Evolutionary conservation across 1,284 basidiomycete species (phyloP), one percentile per base, ranked within the genome.

Genomic region (Cutaneotrichosporon sp.): DNA sequence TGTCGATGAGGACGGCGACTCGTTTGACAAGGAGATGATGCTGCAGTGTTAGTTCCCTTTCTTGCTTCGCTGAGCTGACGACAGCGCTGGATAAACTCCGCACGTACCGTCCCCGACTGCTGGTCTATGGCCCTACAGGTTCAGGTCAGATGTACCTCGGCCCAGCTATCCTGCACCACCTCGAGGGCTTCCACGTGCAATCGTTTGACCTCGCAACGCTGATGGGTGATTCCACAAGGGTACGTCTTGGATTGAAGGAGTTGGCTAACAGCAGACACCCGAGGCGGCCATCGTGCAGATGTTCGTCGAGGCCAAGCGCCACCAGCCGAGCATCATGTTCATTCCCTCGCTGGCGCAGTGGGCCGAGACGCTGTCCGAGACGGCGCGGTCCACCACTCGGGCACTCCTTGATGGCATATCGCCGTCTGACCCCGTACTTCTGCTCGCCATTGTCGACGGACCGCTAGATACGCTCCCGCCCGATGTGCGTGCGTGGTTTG

Each of bases 221-320:
- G 41, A 80, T 98, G 76, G 83, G 89, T 46, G 94, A 98, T 73
- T 90, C 92, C 0, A 85, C 89, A 0, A 78, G 91, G 65, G 90
- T 92, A 60, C 66, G 77, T 50, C 8, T 36, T 21, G 13, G 13
- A 2, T 18, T 21, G 21, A n/a, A n/a, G 41, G 8, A n/a, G 33
- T 22, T 45, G 3, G 15, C 33, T n/a, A 36, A 40, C 22, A 15
- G 4, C 59, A 92, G 88, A 91, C 91, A 4, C 78, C 85, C 3
- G 96, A 99, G 76, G 88, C 94, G 1, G 85, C 88, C 2, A 85
- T 97, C 52, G 90, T 97, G 2, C 94, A 97, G 64, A 80, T 97
- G n/a, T 97, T 98, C 65, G 83, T 93, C 17, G 96, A 99, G 72
- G 96, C 96, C 0, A 97, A 97, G 72, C 84, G 96, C 26, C 90